Evolutionary conservation across 2,329 filamentous ascomycete species (phyloP).

Genomic region (Lecanicillium sp.): DNA sequence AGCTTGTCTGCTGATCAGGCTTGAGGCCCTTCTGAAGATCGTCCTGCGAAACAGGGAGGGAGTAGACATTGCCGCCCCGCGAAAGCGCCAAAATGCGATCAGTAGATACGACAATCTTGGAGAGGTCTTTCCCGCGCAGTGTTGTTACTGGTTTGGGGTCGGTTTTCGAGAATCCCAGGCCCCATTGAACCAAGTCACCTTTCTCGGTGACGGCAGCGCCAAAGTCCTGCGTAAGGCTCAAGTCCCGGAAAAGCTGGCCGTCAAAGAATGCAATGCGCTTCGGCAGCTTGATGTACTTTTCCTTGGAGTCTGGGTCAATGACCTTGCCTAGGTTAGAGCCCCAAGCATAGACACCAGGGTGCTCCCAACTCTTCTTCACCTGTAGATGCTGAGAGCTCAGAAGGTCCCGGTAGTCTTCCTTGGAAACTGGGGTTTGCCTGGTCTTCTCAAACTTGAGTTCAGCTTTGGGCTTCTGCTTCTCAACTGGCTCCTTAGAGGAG

Average conservation of each 20-base stretch:
- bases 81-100: slow-evolving; percentile 79
- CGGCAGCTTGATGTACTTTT: slow-evolving; percentile 71
- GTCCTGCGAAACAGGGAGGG: slow-evolving; percentile 64
- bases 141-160: slow-evolving; percentile 59
- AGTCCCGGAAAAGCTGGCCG: slow-evolving; percentile 71
- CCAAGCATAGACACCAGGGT: slow-evolving; percentile 90
- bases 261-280: slow-evolving; percentile 76
- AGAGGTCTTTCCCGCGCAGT: slow-evolving; percentile 71
- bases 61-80: slow-evolving; percentile 71
- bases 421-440: slow-evolving; percentile 46
- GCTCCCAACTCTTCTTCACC: slow-evolving; percentile 71
- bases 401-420: slow-evolving; percentile 65
- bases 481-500: slow-evolving; percentile 10
- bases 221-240: slow-evolving; percentile 76
- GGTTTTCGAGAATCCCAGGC: slow-evolving; percentile 61
- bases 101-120: slow-evolving; percentile 66
- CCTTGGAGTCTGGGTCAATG: slow-evolving; percentile 75
- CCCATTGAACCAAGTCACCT: slow-evolving; percentile 90
- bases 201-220: slow-evolving; percentile 82
- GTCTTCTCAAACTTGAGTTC: slow-evolving; percentile 62
- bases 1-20: slow-evolving; percentile 40
- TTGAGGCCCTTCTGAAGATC: slow-evolving; percentile 63
- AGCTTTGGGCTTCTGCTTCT: slow-evolving; percentile 26
- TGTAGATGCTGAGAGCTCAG: slow-evolving; percentile 83
- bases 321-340: slow-evolving; percentile 79